Conservation (phyloP, 2,329 filamentous ascomycete genomes). For the Pestalotiopsis sp. region DNA sequence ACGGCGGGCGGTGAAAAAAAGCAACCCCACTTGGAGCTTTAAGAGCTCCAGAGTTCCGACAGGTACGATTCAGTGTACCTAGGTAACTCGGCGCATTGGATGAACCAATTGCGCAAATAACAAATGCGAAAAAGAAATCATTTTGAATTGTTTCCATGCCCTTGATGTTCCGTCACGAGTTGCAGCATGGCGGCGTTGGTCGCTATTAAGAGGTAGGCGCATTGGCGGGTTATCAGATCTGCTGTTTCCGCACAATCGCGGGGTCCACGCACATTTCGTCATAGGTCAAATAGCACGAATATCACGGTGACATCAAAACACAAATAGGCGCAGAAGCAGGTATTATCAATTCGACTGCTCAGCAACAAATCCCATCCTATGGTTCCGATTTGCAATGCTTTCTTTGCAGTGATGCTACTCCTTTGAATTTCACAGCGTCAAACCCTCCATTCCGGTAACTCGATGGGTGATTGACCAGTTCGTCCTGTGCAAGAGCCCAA, state of each 20-base stretch:
- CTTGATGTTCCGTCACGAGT: no score
- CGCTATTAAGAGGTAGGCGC: not conserved
- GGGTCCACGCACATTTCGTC: slow-evolving; percentile 6
- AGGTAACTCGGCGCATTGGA: not conserved
- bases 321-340: slow-evolving; percentile 13
- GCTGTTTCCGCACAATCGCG: not conserved
- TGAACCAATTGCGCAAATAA: no score
- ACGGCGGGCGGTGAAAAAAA: slow-evolving; percentile 8
- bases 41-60: not conserved
- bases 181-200: no score
- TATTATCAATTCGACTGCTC: slow-evolving; percentile 18
- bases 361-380: slow-evolving; percentile 11
- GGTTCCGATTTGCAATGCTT: slow-evolving; percentile 13
- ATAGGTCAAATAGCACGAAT: not conserved
- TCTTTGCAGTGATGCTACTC: slow-evolving; percentile 16
- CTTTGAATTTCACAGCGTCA: not conserved
- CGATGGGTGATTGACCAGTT: slow-evolving; percentile 15
- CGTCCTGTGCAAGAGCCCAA: slow-evolving; percentile 9
- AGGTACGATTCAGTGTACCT: not conserved
- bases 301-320: not conserved
- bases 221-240: not conserved
- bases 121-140: no score
- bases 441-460: slow-evolving; percentile 10
- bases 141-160: no score
- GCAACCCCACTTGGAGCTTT: slow-evolving; percentile 8